phyloP scores from a whole-genome alignment of 1,139 yeast species.

The Yamadazyma friedrichii region DNA sequence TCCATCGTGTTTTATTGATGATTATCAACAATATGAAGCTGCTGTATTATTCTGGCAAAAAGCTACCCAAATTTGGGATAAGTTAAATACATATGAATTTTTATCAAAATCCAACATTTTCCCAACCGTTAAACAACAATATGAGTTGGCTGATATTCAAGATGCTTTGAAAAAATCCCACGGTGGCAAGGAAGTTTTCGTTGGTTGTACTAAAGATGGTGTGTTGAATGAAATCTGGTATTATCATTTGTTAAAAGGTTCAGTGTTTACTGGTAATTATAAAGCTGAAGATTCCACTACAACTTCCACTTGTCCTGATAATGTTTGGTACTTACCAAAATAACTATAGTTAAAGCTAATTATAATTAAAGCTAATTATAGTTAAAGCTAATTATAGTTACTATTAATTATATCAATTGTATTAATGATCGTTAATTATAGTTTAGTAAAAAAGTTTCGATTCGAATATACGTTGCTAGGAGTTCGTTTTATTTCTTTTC shows the following conservation, averaged over 20 bases:
- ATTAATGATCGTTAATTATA: no score
- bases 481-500: no score
- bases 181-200: slow-evolving; percentile 30
- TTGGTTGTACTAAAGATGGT: slow-evolving; percentile 32
- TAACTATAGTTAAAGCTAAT: no score
- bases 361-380: no score
- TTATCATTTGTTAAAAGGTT: slow-evolving; percentile 36
- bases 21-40: slow-evolving; percentile 30
- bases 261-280: slow-evolving; percentile 35
- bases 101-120: slow-evolving; percentile 33
- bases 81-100: slow-evolving; percentile 34
- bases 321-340: slow-evolving; percentile 35
- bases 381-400: no score
- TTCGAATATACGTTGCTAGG: no score
- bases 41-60: slow-evolving; percentile 34
- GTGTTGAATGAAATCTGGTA: slow-evolving; percentile 41
- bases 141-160: slow-evolving; percentile 29
- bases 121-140: slow-evolving; percentile 30
- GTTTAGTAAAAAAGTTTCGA: no score
- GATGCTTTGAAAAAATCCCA: slow-evolving; percentile 30
- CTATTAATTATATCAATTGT: no score
- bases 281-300: slow-evolving; percentile 28
- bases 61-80: slow-evolving; percentile 34
- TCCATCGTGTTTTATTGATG: slow-evolving; percentile 35
- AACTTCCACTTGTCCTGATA: slow-evolving; percentile 25